Evolutionary conservation across 2,329 filamentous ascomycete genomes (phyloP).

Genomic region (Diaporthe capsici): DNA sequence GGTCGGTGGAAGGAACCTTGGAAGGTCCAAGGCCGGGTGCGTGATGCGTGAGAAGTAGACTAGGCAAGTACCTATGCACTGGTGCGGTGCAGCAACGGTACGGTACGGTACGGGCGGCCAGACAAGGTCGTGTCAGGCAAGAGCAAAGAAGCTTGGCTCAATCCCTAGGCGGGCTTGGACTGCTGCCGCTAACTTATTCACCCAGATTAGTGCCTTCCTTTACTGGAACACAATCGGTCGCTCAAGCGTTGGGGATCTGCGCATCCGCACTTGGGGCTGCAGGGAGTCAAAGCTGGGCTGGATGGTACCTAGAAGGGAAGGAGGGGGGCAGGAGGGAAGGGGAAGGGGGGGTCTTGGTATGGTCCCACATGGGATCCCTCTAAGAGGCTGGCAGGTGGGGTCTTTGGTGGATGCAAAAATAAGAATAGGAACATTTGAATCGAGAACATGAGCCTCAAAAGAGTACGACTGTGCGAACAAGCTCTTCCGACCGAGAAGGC

Average conservation of each 20-base stretch:
- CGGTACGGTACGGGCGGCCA: neutral
- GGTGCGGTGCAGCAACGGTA: neutral
- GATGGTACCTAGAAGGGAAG: neutral
- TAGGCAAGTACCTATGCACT: neutral
- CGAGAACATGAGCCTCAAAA: neutral
- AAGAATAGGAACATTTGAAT: neutral
- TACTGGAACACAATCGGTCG: slow-evolving; percentile 28
- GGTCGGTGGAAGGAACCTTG: slow-evolving; percentile 18
- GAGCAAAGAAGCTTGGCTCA: slow-evolving; percentile 27
- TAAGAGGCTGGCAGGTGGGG: slow-evolving; percentile 5
- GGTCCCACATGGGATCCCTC: slow-evolving; percentile 11
- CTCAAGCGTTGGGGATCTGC: slow-evolving; percentile 20
- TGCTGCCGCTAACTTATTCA: slow-evolving; percentile 17
- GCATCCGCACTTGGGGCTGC: slow-evolving; percentile 12
- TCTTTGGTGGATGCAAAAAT: neutral
- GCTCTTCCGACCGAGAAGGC: neutral
- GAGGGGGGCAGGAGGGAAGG: neutral
- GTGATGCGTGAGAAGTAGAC: neutral
- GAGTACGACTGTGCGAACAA: neutral
- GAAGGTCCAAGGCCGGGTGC: neutral
- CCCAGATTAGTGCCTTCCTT: slow-evolving; percentile 26
- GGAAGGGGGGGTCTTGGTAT: neutral
- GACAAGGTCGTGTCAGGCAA: slow-evolving; percentile 29
- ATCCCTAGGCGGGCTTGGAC: slow-evolving; percentile 29
- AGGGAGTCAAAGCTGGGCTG: slow-evolving; percentile 3